phyloP scores from a whole-genome alignment of 305 asterid genomes.

The Solanum hybrid region DNA sequence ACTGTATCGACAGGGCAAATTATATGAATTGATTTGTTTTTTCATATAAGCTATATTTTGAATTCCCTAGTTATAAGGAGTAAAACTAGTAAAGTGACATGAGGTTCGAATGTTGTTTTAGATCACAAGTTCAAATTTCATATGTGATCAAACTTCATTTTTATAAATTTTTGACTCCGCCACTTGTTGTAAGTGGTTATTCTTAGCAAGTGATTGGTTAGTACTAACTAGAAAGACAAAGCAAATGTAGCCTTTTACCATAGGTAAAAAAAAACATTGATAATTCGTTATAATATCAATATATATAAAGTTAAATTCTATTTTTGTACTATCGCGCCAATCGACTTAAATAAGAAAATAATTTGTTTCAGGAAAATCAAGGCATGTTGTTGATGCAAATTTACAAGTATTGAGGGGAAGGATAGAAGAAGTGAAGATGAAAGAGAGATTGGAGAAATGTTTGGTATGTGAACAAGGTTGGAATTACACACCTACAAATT shows the following conservation, averaged over 20 bases:
- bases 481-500: slow-evolving; percentile 20
- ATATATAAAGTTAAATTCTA: not conserved
- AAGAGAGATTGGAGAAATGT: slow-evolving; percentile 46
- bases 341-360: not conserved
- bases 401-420: slow-evolving; percentile 34
- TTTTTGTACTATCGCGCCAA: too few relatives aligned
- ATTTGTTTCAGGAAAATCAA: slow-evolving; percentile 25
- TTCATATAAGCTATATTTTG: not conserved
- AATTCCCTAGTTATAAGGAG: not conserved
- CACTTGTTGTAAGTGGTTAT: not conserved
- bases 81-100: not conserved
- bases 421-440: slow-evolving; percentile 32
- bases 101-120: not conserved
- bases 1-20: not conserved
- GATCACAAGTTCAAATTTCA: too few relatives aligned
- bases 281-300: too few relatives aligned
- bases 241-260: not conserved
- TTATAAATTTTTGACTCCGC: not conserved
- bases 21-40: too few relatives aligned
- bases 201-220: not conserved
- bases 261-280: not conserved
- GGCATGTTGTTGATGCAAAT: slow-evolving; percentile 34
- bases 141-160: not conserved
- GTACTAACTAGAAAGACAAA: not conserved
- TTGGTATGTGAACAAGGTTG: slow-evolving; percentile 36